Conservation (phyloP, 495 filamentous ascomycete genomes). For the Aspergillus coremiiformis region DNA sequence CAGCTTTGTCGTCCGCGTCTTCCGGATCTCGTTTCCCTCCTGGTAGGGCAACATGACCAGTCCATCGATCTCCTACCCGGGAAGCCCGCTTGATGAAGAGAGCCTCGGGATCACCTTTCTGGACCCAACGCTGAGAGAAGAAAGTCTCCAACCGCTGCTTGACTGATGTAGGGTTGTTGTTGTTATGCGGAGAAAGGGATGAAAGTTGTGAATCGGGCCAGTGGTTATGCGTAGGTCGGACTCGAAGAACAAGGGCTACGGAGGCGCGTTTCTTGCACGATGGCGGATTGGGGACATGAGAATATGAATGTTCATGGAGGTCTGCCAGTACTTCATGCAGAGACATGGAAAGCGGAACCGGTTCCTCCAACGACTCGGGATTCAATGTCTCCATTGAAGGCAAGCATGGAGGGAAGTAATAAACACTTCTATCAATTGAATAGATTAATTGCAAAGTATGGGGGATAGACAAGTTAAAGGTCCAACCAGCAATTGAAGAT, state of each 20-base stretch:
- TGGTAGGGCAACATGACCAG: slow-evolving; percentile 65
- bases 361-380: neutral
- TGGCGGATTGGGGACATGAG: slow-evolving; percentile 56
- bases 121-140: slow-evolving; percentile 64
- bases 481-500: neutral
- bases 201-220: slow-evolving; percentile 36
- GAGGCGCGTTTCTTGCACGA: slow-evolving; percentile 60
- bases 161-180: slow-evolving; percentile 21
- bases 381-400: slow-evolving; percentile 1
- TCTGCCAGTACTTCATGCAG: slow-evolving; percentile 43
- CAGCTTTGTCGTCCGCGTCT: slow-evolving; percentile 56
- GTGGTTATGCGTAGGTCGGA: slow-evolving; percentile 54
- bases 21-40: slow-evolving; percentile 65
- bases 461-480: neutral
- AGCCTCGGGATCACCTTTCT: slow-evolving; percentile 65
- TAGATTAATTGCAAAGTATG: neutral
- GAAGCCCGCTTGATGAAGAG: slow-evolving; percentile 73
- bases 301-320: slow-evolving; percentile 50
- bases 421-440: neutral
- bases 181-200: slow-evolving; percentile 17
- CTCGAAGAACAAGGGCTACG: slow-evolving; percentile 63
- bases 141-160: slow-evolving; percentile 48
- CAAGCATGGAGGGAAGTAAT: neutral
- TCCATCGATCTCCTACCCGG: slow-evolving; percentile 67
- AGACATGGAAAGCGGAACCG: slow-evolving; percentile 13